A percentile compares a stretch with the other conserved stretches of the same genome.
These are phyloP conservation scores for Brassica hybrid DNA, from an alignment of 441 rosid genomes.

Conservation along the genomic window DNA sequence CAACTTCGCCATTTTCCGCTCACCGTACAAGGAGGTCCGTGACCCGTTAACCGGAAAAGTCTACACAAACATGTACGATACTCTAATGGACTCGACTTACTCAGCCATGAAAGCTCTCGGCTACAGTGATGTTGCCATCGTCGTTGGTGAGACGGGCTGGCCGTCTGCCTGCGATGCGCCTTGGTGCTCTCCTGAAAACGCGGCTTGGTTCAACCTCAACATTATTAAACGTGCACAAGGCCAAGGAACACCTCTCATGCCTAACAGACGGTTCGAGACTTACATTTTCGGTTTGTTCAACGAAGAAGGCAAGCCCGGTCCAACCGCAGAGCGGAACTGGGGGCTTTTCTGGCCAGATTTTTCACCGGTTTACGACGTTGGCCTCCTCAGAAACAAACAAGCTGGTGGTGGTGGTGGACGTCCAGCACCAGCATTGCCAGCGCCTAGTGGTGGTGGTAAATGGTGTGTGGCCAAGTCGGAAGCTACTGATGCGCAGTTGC, in stretches of 20 bases:
- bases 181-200: conserved; percentile 49
- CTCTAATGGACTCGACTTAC: conserved; percentile 53
- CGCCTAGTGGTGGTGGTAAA: conserved; percentile 35
- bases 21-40: conserved; percentile 50
- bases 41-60: conserved; percentile 50
- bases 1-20: conserved; percentile 76
- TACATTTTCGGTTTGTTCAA: no score
- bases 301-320: conserved; percentile 64
- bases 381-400: conserved; percentile 48
- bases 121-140: conserved; percentile 54
- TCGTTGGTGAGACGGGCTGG: conserved; percentile 62
- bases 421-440: conserved; percentile 42
- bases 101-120: conserved; percentile 62
- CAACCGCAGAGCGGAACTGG: conserved; percentile 58
- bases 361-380: conserved; percentile 55
- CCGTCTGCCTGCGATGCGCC: no score
- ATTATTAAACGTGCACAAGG: conserved; percentile 47
- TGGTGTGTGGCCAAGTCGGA: conserved; percentile 52
- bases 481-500: conserved; percentile 45
- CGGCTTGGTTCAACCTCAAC: conserved; percentile 53
- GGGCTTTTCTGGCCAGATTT: conserved; percentile 64
- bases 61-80: conserved; percentile 65
- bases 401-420: conserved; percentile 34
- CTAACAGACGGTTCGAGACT: conserved; percentile 59
- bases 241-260: conserved; percentile 75